These are phyloP conservation scores for Pythium vanterpoolii DNA, from an alignment of 352 stramenopile species.

Conservation along the genomic window DNA sequence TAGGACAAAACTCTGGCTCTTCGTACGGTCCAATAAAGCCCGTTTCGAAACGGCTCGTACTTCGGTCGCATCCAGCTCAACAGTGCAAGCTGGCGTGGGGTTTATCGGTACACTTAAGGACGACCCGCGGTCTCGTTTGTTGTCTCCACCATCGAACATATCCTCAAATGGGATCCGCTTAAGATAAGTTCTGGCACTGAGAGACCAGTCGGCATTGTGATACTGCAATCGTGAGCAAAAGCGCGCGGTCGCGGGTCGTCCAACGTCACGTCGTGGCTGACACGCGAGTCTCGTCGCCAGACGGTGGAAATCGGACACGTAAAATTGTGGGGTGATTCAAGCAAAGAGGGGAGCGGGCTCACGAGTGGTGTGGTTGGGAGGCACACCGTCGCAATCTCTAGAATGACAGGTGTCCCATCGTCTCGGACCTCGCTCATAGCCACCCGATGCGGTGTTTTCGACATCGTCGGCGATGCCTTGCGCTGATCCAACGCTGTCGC, in stretches of 20 bases:
- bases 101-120: no score
- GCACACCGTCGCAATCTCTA: conserved; percentile 22
- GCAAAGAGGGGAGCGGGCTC: neutral
- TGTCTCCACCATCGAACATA: neutral
- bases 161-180: conserved; percentile 4
- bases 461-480: conserved; percentile 1
- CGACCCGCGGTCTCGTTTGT: neutral
- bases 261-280: neutral
- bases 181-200: conserved; percentile 8
- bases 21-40: no score
- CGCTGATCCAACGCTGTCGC: neutral
- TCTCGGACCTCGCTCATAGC: neutral
- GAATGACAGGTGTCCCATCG: conserved; percentile 16
- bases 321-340: conserved; percentile 16
- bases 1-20: no score
- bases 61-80: no score
- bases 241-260: neutral
- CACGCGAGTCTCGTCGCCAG: neutral
- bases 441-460: neutral
- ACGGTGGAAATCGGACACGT: conserved; percentile 13
- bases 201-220: neutral
- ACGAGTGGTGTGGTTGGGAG: neutral
- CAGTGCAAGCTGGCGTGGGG: no score
- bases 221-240: neutral
- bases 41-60: no score